Percentiles rank a stretch among this genome's conserved stretches.
Evolutionary conservation across 192 early-diverging fungal species (phyloP).

Genomic region (Backusella tuberculispora): DNA sequence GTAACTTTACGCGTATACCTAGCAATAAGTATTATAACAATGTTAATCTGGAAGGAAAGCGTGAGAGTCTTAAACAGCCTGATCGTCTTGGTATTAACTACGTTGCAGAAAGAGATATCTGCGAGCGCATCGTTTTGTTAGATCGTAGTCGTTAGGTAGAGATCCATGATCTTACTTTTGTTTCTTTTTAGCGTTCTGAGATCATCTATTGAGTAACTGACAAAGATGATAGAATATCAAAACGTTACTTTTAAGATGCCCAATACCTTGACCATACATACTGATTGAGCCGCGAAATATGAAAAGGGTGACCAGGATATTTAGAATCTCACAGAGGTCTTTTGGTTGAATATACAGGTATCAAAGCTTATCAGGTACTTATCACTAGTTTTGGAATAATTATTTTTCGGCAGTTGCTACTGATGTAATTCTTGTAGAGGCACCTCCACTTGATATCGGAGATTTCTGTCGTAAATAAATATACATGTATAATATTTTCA

Average conservation of each 20-base stretch:
- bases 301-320: not conserved
- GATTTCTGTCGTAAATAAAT: constrained; percentile 22
- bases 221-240: constrained; percentile 19
- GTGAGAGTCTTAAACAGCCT: not conserved
- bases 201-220: constrained; percentile 25
- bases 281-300: constrained; percentile 27
- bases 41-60: not conserved
- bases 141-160: constrained; percentile 31
- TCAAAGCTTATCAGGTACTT: constrained; percentile 31
- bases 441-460: constrained; percentile 17
- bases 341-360: constrained; percentile 5
- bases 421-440: constrained; percentile 29
- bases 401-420: constrained; percentile 32
- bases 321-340: not conserved
- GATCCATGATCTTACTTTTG: constrained; percentile 15
- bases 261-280: constrained; percentile 30
- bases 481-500: too few relatives aligned
- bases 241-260: constrained; percentile 27
- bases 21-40: constrained; percentile 30
- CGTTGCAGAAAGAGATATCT: constrained; percentile 33
- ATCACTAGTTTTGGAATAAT: constrained; percentile 32
- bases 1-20: constrained; percentile 16
- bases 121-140: constrained; percentile 28
- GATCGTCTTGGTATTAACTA: constrained; percentile 36
- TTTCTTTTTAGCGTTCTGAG: constrained; percentile 23